These are phyloP conservation scores for Chaetomium sp. DNA, from an alignment of 2,329 filamentous ascomycete genomes.

Conservation along the genomic window DNA sequence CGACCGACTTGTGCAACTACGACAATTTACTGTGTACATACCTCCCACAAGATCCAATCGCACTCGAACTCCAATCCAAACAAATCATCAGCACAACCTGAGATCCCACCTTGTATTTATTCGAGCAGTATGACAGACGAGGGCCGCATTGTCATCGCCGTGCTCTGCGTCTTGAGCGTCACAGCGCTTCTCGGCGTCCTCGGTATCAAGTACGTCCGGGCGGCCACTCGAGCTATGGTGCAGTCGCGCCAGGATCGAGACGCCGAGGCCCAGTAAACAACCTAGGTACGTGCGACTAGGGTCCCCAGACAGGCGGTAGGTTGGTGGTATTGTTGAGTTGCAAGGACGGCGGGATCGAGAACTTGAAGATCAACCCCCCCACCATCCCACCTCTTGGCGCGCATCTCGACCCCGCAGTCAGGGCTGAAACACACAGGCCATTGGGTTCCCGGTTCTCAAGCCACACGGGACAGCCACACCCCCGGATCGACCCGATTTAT, in stretches of 20 bases:
- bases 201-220: slow-evolving; percentile 19
- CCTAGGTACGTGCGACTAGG: slow-evolving; percentile 3
- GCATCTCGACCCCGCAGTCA: slow-evolving; percentile 23
- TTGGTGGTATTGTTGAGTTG: not conserved
- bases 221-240: not conserved
- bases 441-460: slow-evolving; percentile 3
- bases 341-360: not conserved
- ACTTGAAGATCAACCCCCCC: slow-evolving; percentile 13
- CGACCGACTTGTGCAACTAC: not conserved
- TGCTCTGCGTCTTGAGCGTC: slow-evolving; percentile 18
- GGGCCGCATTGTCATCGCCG: slow-evolving; percentile 18
- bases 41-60: not conserved
- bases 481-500: slow-evolving; percentile 25
- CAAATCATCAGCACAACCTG: not conserved
- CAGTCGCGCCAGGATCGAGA: not conserved
- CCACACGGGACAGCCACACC: slow-evolving; percentile 23
- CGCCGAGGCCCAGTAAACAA: slow-evolving; percentile 1
- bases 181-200: slow-evolving; percentile 4
- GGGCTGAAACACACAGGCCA: slow-evolving; percentile 21
- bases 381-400: slow-evolving; percentile 2
- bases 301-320: not conserved
- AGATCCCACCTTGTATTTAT: not conserved
- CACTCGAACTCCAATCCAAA: not conserved
- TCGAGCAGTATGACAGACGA: slow-evolving; percentile 1
- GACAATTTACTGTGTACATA: not conserved